Base-by-base conservation (phyloP, 805 yeast species). In the Candida nitratophila region DNA sequence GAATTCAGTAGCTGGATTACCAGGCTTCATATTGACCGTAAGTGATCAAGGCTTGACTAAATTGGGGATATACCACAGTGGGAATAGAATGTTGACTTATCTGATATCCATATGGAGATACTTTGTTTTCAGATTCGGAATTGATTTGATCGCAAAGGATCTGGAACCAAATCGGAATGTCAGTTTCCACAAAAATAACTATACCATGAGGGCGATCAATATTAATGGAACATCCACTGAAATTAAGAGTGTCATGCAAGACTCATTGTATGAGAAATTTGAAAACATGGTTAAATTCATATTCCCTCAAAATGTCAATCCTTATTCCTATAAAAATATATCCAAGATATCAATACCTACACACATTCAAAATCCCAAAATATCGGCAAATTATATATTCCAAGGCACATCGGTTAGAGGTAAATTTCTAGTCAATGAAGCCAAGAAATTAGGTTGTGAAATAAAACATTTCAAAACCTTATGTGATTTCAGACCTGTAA, bases 1-100 rank as follows among this genome's bases (percentile, higher is more conserved):
- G 96, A 60, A 73, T 6, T 72, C 82, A n/a, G 65, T 88, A 2
- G 87, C 95, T n/a, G 99, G 99, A 0, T 62, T 91, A 7, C 97
- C 98, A 0, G 99, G 99, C 0, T 65, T 87, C 54, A 76, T 91
- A 40, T 65, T 91, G 41, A 87, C 97, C 0, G 70, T 85, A 14
- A 80, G 86, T 45, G 96, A 88, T 52, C 85, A 87, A 52, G 89
- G 88, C 2, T 70, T 74, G 48, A 73, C 74, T 40, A 69, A 69
- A 7, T 58, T 86, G 33, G 71, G 71, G n/a, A 64, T 87, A 0
- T 73, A 64, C 52, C 75, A 79, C 40, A 76, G 81, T n/a, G 65
- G 64, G 21, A 57, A 55, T 31, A 67, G 64, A 38, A 57, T 66
- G 2, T 56, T 77, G 26, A 69, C 73, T 44, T 82, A 78, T 57